These are phyloP conservation scores for Rosa persica DNA, from an alignment of 306 rosid species.

Conservation along the genomic window DNA sequence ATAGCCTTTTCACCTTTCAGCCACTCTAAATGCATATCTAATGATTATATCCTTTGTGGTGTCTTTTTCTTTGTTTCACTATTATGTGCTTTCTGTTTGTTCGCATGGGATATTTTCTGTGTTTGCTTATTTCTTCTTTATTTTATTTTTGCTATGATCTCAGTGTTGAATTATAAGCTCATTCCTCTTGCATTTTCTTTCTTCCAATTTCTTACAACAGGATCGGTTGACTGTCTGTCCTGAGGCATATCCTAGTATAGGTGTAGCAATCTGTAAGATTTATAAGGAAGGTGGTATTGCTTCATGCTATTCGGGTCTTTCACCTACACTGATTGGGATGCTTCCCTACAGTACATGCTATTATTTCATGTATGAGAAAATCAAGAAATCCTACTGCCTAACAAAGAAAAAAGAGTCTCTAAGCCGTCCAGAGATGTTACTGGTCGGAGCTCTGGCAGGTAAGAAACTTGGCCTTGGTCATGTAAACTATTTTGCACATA, in stretches of 20 bases:
- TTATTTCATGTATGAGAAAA: constrained; percentile 91
- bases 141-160: constrained; percentile 1
- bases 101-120: not conserved
- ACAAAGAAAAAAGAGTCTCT: constrained; percentile 68
- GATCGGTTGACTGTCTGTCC: constrained; percentile 89
- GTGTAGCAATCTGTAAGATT: constrained; percentile 71
- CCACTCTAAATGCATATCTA: not conserved
- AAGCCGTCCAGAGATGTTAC: constrained; percentile 81
- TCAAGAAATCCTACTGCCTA: constrained; percentile 75
- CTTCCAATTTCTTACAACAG: constrained; percentile 45
- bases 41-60: not conserved
- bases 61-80: constrained; percentile 10
- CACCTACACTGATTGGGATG: constrained; percentile 93
- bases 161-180: not conserved
- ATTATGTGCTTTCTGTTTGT: not conserved
- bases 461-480: constrained; percentile 23
- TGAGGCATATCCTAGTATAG: constrained; percentile 77
- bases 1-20: not conserved
- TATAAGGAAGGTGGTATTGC: constrained; percentile 86
- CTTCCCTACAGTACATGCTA: constrained; percentile 96
- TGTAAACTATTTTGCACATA: not conserved
- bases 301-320: constrained; percentile 82
- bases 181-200: constrained; percentile 6
- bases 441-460: constrained; percentile 92
- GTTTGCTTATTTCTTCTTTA: not conserved